Evolutionary conservation across 2,329 filamentous ascomycete genomes (phyloP).

Genomic region (Emmonsiellopsis sp.): DNA sequence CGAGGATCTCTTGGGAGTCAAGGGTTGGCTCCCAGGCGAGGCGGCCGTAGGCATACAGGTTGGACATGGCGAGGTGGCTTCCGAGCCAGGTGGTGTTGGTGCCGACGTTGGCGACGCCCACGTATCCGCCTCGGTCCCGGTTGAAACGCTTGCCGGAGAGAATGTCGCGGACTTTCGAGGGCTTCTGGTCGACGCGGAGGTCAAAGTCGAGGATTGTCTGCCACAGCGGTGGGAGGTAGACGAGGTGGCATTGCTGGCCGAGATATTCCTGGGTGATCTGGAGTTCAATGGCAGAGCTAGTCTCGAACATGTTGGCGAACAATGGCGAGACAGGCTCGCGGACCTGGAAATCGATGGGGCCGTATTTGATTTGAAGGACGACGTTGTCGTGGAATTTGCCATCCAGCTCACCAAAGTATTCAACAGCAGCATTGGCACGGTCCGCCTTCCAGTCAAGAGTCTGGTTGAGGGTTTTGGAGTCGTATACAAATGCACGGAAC

Average conservation of each 20-base stretch:
- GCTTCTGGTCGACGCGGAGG: conserved; percentile 49
- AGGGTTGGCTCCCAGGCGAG: conserved; percentile 55
- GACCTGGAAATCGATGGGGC: conserved; percentile 66
- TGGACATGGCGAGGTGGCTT: conserved; percentile 61
- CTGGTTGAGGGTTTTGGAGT: conserved; percentile 46
- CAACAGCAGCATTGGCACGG: conserved; percentile 59
- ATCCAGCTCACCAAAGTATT: conserved; percentile 58
- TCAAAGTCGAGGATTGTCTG: conserved; percentile 60
- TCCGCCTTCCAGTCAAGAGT: conserved; percentile 54
- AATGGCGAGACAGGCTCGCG: conserved; percentile 59
- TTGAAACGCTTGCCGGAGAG: conserved; percentile 52
- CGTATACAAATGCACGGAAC: conserved; percentile 66
- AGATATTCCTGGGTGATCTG: conserved; percentile 63
- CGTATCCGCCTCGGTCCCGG: conserved; percentile 51
- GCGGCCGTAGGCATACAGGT: conserved; percentile 60
- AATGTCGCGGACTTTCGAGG: conserved; percentile 52
- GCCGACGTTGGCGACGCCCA: conserved; percentile 60
- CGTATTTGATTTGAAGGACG: conserved; percentile 64
- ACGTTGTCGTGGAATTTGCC: conserved; percentile 61
- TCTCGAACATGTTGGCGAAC: conserved; percentile 45
- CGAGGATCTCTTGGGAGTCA: conserved; percentile 43
- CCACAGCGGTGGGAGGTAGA: conserved; percentile 62
- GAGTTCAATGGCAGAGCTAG: conserved; percentile 52
- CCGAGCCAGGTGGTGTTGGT: conserved; percentile 60
- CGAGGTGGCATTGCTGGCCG: conserved; percentile 60